A percentile compares a stretch with the other conserved stretches of the same genome.
Conservation (phyloP, 164 flowering plant species). For the Nelumbo lutea region DNA sequence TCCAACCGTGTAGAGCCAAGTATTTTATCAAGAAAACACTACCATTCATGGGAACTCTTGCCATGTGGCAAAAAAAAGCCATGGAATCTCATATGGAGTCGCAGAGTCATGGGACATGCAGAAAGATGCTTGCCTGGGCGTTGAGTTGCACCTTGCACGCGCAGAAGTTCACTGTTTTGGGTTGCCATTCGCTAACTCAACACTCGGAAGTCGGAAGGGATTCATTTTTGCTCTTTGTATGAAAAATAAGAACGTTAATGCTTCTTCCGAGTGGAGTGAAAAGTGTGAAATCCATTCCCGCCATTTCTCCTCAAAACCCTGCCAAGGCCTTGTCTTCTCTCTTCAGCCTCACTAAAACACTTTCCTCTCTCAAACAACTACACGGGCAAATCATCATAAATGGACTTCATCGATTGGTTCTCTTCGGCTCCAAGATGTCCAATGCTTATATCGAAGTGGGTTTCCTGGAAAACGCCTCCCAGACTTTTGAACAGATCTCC, state of each 20-base stretch:
- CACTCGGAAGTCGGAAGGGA: too few species aligned
- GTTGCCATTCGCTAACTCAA: too few species aligned
- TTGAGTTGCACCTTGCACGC: too few species aligned
- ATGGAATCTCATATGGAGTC: too few species aligned
- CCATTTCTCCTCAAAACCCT: constrained; percentile 13
- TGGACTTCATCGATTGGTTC: constrained; percentile 9
- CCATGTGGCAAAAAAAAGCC: too few species aligned
- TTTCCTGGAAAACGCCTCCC: constrained; percentile 8
- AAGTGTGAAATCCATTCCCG: constrained; percentile 9
- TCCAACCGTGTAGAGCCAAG: too few species aligned
- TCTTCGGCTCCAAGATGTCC: constrained; percentile 12
- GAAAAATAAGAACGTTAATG: constrained; percentile 1
- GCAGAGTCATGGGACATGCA: too few species aligned
- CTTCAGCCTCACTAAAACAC: constrained; percentile 8
- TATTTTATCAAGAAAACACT: too few species aligned
- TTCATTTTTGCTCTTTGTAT: too few species aligned
- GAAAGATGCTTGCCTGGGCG: too few species aligned
- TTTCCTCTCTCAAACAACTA: constrained; percentile 10
- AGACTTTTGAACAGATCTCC: constrained; percentile 14
- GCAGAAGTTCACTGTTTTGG: too few species aligned
- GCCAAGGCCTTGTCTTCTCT: constrained; percentile 7
- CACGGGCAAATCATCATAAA: constrained; percentile 11
- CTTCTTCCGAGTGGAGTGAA: not conserved
- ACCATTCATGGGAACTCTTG: too few species aligned
- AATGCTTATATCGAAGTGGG: constrained; percentile 8